Evolutionary conservation across 345 rosid species (phyloP).

Genomic region (Microthlaspi erraticum): DNA sequence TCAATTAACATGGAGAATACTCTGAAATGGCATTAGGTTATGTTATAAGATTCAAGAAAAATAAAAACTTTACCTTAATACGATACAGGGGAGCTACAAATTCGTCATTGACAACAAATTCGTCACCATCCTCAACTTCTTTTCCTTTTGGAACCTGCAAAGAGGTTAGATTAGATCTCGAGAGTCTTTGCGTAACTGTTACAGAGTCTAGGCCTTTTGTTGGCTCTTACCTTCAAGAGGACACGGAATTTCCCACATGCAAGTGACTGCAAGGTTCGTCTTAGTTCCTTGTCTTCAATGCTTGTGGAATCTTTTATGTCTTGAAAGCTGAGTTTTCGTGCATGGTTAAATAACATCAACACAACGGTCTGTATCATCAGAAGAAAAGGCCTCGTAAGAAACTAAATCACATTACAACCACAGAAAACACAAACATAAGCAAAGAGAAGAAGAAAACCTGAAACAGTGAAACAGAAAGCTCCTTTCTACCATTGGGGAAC

Average conservation of each 20-base stretch:
- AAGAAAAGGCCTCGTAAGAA: slow-evolving; percentile 29
- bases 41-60: too few relatives aligned
- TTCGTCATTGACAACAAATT: slow-evolving; percentile 70
- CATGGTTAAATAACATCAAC: slow-evolving; percentile 90
- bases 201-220: not conserved
- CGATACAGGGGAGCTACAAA: slow-evolving; percentile 78
- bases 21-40: not conserved
- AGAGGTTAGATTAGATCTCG: not conserved
- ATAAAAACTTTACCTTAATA: slow-evolving; percentile 63
- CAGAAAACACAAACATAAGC: slow-evolving; percentile 14
- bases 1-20: not conserved
- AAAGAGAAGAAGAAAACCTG: slow-evolving; percentile 53
- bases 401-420: slow-evolving; percentile 38
- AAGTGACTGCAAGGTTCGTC: slow-evolving; percentile 87
- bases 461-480: slow-evolving; percentile 90
- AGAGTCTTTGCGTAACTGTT: slow-evolving; percentile 35
- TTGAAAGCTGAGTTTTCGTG: slow-evolving; percentile 77
- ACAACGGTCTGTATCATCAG: slow-evolving; percentile 67
- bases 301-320: slow-evolving; percentile 81
- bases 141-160: slow-evolving; percentile 77
- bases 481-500: slow-evolving; percentile 87
- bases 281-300: slow-evolving; percentile 85
- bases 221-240: slow-evolving; percentile 62
- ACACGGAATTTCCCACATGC: slow-evolving; percentile 93
- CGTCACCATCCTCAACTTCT: slow-evolving; percentile 86